Base-by-base conservation (phyloP, 352 stramenopile genomes). In the Phytopythium helicoides region DNA sequence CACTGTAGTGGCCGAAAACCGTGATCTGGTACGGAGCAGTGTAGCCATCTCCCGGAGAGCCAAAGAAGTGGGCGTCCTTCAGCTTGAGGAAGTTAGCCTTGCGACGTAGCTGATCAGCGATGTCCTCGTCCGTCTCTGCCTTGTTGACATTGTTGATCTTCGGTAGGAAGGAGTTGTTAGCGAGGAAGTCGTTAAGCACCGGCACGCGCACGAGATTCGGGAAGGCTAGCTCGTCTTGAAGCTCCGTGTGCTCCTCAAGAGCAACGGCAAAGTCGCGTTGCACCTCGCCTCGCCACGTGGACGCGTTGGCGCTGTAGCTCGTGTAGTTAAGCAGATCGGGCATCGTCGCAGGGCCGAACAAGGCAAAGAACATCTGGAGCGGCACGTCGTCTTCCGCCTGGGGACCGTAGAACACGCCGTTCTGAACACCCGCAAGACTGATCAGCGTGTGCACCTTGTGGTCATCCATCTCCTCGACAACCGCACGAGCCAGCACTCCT, bases 11-110 rank as follows among this genome's bases (percentile, higher is more conserved):
- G 6, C 69, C 69, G 33, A 78, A 58, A 26, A 79, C 58, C 39
- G 51, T 66, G 26, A 45, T 62, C 56, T 81, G 61, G 64, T 62
- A 84, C 38, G 69, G 69, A 36, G 69, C 62, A 33, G 78, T 63
- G 35, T 63, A 37, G 21, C 66, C 60, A 48, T 81, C 69, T 9
- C 44, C 39, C 35, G 66, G 51, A 9, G 73, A 81, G 0, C 59
- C 58, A 50, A 83, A 77, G 57, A 80, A 77, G 28, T 73, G 64
- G 2, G 62, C 69, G 26, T 56, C 50, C 34, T 60, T 40, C 19
- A 78, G 28, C 22, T 65, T 73, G 15, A 67, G 54, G 45, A 75
- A 79, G 50, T 81, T 81, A 19, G 25, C n/a, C 46, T 68, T 68
- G 21, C 68, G 68, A 5, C 66, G 60, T n/a, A 57, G 50, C 36